phyloP scores from a whole-genome alignment of 2,329 filamentous ascomycete genomes.

The Fusarium camptoceras region DNA sequence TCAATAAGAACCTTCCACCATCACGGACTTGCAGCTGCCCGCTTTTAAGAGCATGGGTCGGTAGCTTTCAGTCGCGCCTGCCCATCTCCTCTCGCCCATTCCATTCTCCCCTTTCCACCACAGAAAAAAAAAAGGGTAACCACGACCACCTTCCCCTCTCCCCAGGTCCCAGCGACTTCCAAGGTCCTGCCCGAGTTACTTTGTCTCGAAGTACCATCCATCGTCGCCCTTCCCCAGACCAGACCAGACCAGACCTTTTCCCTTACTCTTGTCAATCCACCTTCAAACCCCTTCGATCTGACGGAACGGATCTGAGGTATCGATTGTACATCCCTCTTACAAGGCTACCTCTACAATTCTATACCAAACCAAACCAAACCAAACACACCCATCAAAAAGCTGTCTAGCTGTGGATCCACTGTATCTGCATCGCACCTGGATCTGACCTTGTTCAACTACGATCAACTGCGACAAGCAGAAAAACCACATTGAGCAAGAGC shows the following conservation, averaged over 20 bases:
- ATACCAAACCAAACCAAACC: conserved; percentile 2
- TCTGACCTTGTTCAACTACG: conserved; percentile 17
- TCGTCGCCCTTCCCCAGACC: conserved; percentile 45
- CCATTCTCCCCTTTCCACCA: conserved; percentile 49
- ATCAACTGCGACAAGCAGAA: conserved; percentile 23
- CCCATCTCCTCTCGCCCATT: conserved; percentile 48
- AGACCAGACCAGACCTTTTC: background rate
- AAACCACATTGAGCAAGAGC: conserved; percentile 11
- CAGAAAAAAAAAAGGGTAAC: conserved; percentile 50
- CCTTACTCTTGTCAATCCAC: conserved; percentile 37
- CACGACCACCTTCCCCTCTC: conserved; percentile 49
- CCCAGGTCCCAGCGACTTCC: conserved; percentile 49
- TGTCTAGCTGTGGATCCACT: conserved; percentile 43
- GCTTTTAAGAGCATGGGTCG: conserved; percentile 33
- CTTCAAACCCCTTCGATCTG: conserved; percentile 33
- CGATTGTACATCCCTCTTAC: conserved; percentile 38
- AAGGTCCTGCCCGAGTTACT: conserved; percentile 55
- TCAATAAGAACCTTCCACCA: background rate
- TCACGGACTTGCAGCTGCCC: conserved; percentile 24
- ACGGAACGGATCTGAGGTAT: conserved; percentile 34
- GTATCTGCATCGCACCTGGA: conserved; percentile 7
- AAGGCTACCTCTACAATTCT: conserved; percentile 15
- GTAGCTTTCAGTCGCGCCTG: conserved; percentile 47
- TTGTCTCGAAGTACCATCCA: conserved; percentile 55
- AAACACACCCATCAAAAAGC: conserved; percentile 23